phyloP scores from a whole-genome alignment of 257 asterid genomes.

The Leonotis leonurus region DNA sequence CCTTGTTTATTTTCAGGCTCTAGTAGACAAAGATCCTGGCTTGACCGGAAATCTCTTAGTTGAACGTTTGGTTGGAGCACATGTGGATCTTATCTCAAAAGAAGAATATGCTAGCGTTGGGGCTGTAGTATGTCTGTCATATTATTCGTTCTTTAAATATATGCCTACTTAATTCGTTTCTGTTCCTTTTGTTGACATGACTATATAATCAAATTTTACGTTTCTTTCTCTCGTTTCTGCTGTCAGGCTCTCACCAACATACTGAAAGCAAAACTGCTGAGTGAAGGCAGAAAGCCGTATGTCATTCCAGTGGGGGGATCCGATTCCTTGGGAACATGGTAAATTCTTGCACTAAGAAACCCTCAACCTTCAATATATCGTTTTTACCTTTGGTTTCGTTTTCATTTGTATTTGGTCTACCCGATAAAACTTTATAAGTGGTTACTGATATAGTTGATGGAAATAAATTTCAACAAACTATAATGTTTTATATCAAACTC shows the following conservation, averaged over 20 bases:
- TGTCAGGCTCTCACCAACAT: slow-evolving; percentile 69
- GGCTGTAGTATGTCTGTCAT: slow-evolving; percentile 45
- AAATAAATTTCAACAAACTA: no score
- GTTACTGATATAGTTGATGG: no score
- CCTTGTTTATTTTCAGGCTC: slow-evolving; percentile 42
- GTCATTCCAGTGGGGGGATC: slow-evolving; percentile 98
- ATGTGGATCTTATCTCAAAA: slow-evolving; percentile 84
- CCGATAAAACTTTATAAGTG: background rate
- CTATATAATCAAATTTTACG: background rate
- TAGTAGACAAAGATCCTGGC: slow-evolving; percentile 88
- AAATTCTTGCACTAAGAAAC: slow-evolving; percentile 18
- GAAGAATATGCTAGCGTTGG: slow-evolving; percentile 90
- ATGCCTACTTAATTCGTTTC: background rate
- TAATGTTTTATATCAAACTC: no score
- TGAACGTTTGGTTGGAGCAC: slow-evolving; percentile 96
- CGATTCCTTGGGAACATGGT: slow-evolving; percentile 94
- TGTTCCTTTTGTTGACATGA: background rate
- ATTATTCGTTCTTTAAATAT: background rate
- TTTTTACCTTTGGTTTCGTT: background rate
- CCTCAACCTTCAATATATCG: background rate
- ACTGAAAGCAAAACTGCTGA: slow-evolving; percentile 68
- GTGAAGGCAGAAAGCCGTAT: slow-evolving; percentile 90
- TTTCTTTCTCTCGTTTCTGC: slow-evolving; percentile 11
- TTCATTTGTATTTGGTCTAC: background rate
- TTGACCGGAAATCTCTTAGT: slow-evolving; percentile 94